Evolutionary conservation across 768 basidiomycete genomes (phyloP).

Genomic region (Collybiopsis confluens): DNA sequence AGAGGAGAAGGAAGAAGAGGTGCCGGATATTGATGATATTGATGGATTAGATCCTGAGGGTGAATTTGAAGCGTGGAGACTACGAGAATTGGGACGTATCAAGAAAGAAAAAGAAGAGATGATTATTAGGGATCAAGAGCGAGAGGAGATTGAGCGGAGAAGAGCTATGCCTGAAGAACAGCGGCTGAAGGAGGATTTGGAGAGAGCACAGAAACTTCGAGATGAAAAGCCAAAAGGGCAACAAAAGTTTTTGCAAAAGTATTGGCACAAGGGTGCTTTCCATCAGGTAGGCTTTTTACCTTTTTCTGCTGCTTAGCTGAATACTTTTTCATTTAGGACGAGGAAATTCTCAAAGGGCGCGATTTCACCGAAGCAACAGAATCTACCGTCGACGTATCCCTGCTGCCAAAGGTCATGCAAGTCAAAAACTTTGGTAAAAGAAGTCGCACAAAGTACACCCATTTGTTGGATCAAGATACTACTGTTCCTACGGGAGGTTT

Average conservation of each 20-base stretch:
- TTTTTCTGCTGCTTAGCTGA: slow-evolving; percentile 11
- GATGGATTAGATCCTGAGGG: slow-evolving; percentile 85
- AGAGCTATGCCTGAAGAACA: slow-evolving; percentile 93
- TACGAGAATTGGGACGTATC: slow-evolving; percentile 90
- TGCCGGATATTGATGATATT: slow-evolving; percentile 91
- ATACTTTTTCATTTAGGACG: too few species aligned
- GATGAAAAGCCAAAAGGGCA: slow-evolving; percentile 89
- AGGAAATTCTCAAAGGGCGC: slow-evolving; percentile 75
- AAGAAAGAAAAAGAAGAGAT: slow-evolving; percentile 93
- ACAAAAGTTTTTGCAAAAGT: slow-evolving; percentile 94
- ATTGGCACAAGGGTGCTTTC: slow-evolving; percentile 99
- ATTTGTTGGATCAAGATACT: slow-evolving; percentile 93
- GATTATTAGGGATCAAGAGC: slow-evolving; percentile 74
- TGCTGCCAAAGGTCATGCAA: slow-evolving; percentile 95
- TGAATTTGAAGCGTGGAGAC: slow-evolving; percentile 96
- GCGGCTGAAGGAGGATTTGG: slow-evolving; percentile 87
- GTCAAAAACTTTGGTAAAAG: slow-evolving; percentile 93
- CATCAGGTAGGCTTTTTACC: slow-evolving; percentile 64
- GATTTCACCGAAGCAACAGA: slow-evolving; percentile 90
- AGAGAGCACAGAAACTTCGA: slow-evolving; percentile 74
- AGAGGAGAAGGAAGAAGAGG: slow-evolving; percentile 86
- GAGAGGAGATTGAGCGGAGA: slow-evolving; percentile 87
- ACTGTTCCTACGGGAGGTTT: slow-evolving; percentile 60
- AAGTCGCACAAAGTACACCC: slow-evolving; percentile 93
- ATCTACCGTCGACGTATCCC: slow-evolving; percentile 81